Percentiles rank a stretch among this genome's conserved stretches.
Conservation (phyloP, 1,284 basidiomycete species). For the Irpex sp. region DNA sequence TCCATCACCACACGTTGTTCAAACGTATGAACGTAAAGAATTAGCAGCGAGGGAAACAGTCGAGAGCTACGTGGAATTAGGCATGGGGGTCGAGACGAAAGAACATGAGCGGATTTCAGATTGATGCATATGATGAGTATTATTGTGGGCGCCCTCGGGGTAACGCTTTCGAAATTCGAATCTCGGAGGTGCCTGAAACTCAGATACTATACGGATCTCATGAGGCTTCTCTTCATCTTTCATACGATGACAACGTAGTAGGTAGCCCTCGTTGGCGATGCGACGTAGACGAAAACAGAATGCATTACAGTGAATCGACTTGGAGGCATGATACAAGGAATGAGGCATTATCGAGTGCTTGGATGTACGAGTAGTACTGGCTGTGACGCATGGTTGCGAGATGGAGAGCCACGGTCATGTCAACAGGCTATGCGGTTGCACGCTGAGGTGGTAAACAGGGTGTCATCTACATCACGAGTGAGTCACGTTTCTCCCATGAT, state of each 20-base stretch:
- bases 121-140: background rate
- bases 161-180: background rate
- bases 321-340: background rate
- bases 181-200: background rate
- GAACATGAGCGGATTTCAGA: background rate
- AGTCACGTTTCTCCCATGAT: background rate
- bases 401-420: background rate
- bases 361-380: background rate
- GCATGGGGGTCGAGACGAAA: slow-evolving; percentile 4
- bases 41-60: background rate
- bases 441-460: background rate
- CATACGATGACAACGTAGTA: too few species aligned
- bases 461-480: background rate
- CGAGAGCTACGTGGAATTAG: slow-evolving; percentile 3
- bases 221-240: too few species aligned
- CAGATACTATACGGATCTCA: background rate
- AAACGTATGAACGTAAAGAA: background rate
- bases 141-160: background rate
- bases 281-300: background rate
- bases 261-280: too few species aligned
- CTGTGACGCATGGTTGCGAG: background rate
- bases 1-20: slow-evolving; percentile 4
- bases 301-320: background rate
- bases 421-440: background rate
- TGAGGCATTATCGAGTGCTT: background rate